These are phyloP conservation scores for Cyphellophora europaea DNA, from an alignment of 2,329 filamentous ascomycete genomes.

Conservation along the genomic window DNA sequence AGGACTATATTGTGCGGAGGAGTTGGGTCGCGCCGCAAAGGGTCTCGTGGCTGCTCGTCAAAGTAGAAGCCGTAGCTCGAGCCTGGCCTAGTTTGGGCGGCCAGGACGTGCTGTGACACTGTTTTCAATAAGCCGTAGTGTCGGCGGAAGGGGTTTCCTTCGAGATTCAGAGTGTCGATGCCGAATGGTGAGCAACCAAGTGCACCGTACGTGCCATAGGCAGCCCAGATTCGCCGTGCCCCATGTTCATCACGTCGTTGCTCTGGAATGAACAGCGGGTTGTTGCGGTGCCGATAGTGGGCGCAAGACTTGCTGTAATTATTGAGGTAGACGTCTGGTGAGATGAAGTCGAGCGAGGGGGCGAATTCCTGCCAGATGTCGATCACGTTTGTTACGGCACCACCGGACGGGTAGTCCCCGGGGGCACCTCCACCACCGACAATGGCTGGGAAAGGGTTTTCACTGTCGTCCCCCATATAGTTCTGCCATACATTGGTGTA, in stretches of 20 bases:
- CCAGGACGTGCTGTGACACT: slow-evolving; percentile 27
- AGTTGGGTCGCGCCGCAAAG: slow-evolving; percentile 21
- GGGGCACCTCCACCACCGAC: slow-evolving; percentile 34
- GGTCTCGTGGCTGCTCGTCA: too few relatives aligned
- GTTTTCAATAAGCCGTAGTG: slow-evolving; percentile 32
- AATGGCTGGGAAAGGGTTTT: slow-evolving; percentile 26
- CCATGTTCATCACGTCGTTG: slow-evolving; percentile 37
- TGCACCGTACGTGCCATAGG: slow-evolving; percentile 27
- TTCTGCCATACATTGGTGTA: slow-evolving; percentile 41
- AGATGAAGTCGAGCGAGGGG: slow-evolving; percentile 36
- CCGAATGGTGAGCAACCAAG: slow-evolving; percentile 30
- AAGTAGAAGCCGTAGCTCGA: slow-evolving; percentile 32
- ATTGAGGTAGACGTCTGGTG: slow-evolving; percentile 40
- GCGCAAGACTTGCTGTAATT: slow-evolving; percentile 32
- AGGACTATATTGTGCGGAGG: background rate
- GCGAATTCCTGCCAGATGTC: slow-evolving; percentile 38
- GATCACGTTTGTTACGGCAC: slow-evolving; percentile 31
- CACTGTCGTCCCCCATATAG: slow-evolving; percentile 23
- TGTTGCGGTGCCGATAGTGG: slow-evolving; percentile 32
- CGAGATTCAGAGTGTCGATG: slow-evolving; percentile 31
- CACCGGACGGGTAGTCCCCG: slow-evolving; percentile 41
- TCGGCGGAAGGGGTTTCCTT: slow-evolving; percentile 22
- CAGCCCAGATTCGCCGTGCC: slow-evolving; percentile 29
- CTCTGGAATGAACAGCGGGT: slow-evolving; percentile 40
- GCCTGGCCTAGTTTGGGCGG: slow-evolving; percentile 27